phyloP scores from a whole-genome alignment of 306 rosid genomes.

The Dicorynia guianensis region DNA sequence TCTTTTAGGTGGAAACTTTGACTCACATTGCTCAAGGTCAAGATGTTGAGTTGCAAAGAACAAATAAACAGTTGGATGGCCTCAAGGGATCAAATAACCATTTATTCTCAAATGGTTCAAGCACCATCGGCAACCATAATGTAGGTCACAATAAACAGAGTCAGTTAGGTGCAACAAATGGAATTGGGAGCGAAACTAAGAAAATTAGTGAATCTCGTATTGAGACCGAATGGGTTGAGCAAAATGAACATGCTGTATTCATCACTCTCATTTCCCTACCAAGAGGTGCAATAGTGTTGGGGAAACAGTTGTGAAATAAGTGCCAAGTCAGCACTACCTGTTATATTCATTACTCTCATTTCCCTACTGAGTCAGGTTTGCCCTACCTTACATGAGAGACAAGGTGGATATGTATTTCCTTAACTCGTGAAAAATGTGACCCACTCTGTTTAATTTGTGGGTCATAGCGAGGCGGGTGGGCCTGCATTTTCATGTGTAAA shows the following conservation, averaged over 20 bases:
- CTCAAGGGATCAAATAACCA: too few relatives aligned
- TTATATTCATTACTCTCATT: constrained; percentile 92
- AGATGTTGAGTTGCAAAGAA: constrained; percentile 91
- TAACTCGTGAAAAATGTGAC: too few relatives aligned
- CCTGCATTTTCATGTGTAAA: too few relatives aligned
- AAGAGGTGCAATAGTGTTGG: constrained; percentile 85
- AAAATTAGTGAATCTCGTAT: constrained; percentile 75
- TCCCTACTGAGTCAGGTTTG: too few relatives aligned
- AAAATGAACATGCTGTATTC: constrained; percentile 93
- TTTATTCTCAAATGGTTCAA: constrained; percentile 75
- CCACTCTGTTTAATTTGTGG: too few relatives aligned
- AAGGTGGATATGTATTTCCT: too few relatives aligned
- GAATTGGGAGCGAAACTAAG: constrained; percentile 81
- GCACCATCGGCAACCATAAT: constrained; percentile 59
- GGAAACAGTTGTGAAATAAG: too few relatives aligned
- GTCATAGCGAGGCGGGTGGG: too few relatives aligned
- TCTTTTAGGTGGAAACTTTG: constrained; percentile 82
- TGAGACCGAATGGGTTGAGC: constrained; percentile 97
- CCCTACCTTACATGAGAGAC: too few relatives aligned
- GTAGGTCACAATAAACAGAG: constrained; percentile 69
- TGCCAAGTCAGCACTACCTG: too few relatives aligned
- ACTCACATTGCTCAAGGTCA: constrained; percentile 86
- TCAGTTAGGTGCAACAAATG: constrained; percentile 64
- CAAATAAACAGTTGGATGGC: constrained; percentile 64
- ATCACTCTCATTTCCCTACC: constrained; percentile 90